A percentile compares a stretch with the other conserved stretches of the same genome.
Conservation (phyloP, 495 filamentous ascomycete genomes). For the Xylaria curta region DNA sequence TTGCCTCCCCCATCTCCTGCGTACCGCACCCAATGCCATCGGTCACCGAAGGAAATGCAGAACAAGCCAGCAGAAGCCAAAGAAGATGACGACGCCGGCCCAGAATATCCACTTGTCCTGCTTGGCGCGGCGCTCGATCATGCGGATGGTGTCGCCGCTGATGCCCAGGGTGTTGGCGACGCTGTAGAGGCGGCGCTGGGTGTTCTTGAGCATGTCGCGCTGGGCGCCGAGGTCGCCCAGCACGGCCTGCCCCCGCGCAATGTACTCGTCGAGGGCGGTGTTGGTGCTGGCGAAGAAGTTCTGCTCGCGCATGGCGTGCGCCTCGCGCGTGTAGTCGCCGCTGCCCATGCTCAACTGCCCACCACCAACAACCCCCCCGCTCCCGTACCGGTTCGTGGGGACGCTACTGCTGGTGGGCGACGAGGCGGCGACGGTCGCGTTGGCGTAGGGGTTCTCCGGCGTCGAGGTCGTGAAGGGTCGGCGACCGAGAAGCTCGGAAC, state of each 20-base stretch:
- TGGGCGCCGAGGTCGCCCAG: slow-evolving; percentile 89
- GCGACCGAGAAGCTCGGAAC: slow-evolving; percentile 87
- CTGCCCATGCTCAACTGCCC: slow-evolving; percentile 60
- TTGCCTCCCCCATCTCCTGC: not conserved
- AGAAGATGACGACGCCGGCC: slow-evolving; percentile 86
- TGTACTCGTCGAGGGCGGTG: slow-evolving; percentile 86
- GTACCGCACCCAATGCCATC: not conserved
- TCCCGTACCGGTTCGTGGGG: slow-evolving; percentile 43
- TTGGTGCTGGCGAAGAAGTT: slow-evolving; percentile 82
- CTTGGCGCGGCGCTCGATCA: slow-evolving; percentile 88
- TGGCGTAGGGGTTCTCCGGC: slow-evolving; percentile 93
- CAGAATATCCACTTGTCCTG: slow-evolving; percentile 99
- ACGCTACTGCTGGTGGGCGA: slow-evolving; percentile 31
- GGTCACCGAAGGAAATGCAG: slow-evolving; percentile 78
- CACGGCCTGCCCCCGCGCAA: slow-evolving; percentile 88
- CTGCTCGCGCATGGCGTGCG: slow-evolving; percentile 88
- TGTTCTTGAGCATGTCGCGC: slow-evolving; percentile 91
- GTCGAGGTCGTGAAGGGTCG: slow-evolving; percentile 85
- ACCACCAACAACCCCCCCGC: slow-evolving; percentile 40
- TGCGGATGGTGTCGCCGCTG: slow-evolving; percentile 93
- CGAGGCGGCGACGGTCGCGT: slow-evolving; percentile 43
- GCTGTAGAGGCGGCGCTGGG: slow-evolving; percentile 86
- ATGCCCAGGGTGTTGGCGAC: slow-evolving; percentile 94
- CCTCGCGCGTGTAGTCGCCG: slow-evolving; percentile 71
- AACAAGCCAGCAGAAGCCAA: slow-evolving; percentile 88